These are phyloP conservation scores for Calonectria leucothoes DNA, from an alignment of 2,329 filamentous ascomycete genomes.

Conservation along the genomic window DNA sequence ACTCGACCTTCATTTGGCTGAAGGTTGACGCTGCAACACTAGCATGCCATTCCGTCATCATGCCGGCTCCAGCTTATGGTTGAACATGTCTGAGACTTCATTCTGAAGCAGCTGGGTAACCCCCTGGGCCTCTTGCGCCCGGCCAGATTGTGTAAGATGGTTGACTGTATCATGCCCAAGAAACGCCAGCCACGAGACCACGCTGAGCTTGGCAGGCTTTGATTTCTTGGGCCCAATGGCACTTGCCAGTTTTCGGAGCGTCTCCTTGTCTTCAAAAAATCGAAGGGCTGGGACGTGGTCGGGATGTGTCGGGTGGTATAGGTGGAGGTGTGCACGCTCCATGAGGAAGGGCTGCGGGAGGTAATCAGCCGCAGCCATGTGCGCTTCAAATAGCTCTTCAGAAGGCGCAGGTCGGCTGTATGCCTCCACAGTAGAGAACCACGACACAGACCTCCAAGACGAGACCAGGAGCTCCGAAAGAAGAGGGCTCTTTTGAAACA, in stretches of 20 bases:
- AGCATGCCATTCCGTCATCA: constrained; percentile 15
- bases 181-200: constrained; percentile 51
- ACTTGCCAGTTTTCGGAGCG: constrained; percentile 43
- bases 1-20: background rate
- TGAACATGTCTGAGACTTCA: constrained; percentile 48
- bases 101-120: constrained; percentile 52
- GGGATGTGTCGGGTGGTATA: constrained; percentile 66
- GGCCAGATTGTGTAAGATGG: constrained; percentile 55
- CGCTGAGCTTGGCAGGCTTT: constrained; percentile 44
- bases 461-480: constrained; percentile 51
- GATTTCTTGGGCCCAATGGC: constrained; percentile 39
- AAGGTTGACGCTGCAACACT: background rate
- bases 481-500: constrained; percentile 51
- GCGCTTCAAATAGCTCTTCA: constrained; percentile 62
- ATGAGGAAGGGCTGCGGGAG: constrained; percentile 52
- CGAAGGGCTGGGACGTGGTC: constrained; percentile 59
- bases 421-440: constrained; percentile 63
- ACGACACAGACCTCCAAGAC: constrained; percentile 62
- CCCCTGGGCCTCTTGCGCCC: constrained; percentile 53
- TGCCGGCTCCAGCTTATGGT: constrained; percentile 35
- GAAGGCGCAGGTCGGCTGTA: constrained; percentile 59
- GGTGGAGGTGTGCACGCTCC: constrained; percentile 64
- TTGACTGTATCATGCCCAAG: constrained; percentile 61
- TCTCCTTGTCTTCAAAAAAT: constrained; percentile 53
- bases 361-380: constrained; percentile 59